phyloP scores from a whole-genome alignment of 176 grass and related monocot genomes.

The Carex scoparia region DNA sequence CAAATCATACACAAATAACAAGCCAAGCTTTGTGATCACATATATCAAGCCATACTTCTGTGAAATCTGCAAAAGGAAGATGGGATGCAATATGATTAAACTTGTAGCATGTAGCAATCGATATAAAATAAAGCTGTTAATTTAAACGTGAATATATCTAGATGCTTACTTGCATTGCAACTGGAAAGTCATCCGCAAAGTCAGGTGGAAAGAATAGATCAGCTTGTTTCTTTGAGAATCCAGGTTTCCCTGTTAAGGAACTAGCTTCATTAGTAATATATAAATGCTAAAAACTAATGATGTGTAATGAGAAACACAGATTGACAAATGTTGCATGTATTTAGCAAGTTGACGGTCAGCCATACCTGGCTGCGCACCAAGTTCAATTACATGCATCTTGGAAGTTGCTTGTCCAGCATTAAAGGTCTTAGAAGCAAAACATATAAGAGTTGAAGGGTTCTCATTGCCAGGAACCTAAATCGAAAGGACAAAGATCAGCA shows the following conservation, averaged over 20 bases:
- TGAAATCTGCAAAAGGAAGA: constrained; percentile 59
- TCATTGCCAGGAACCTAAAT: constrained; percentile 83
- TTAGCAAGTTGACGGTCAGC: neutral
- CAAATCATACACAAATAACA: constrained; percentile 97
- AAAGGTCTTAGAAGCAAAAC: constrained; percentile 80
- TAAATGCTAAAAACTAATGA: neutral
- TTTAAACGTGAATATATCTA: neutral
- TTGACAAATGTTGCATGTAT: constrained; percentile 1
- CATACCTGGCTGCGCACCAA: constrained; percentile 87
- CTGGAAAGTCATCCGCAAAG: constrained; percentile 96
- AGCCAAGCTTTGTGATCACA: constrained; percentile 94
- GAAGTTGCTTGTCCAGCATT: constrained; percentile 91
- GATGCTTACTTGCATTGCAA: constrained; percentile 83
- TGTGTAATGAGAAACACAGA: neutral
- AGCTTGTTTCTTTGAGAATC: constrained; percentile 94
- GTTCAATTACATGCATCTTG: constrained; percentile 94
- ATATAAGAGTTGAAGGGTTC: constrained; percentile 81
- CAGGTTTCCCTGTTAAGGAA: constrained; percentile 59
- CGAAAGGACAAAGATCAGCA: constrained; percentile 12
- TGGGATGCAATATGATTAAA: constrained; percentile 25
- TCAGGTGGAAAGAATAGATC: constrained; percentile 95
- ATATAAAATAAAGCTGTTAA: neutral
- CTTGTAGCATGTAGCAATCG: neutral
- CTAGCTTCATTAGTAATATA: neutral
- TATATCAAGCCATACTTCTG: constrained; percentile 94